Percentiles rank a stretch among this genome's conserved stretches.
Conservation (phyloP, 2,329 filamentous ascomycete genomes). For the Akanthomyces uredinophilus region DNA sequence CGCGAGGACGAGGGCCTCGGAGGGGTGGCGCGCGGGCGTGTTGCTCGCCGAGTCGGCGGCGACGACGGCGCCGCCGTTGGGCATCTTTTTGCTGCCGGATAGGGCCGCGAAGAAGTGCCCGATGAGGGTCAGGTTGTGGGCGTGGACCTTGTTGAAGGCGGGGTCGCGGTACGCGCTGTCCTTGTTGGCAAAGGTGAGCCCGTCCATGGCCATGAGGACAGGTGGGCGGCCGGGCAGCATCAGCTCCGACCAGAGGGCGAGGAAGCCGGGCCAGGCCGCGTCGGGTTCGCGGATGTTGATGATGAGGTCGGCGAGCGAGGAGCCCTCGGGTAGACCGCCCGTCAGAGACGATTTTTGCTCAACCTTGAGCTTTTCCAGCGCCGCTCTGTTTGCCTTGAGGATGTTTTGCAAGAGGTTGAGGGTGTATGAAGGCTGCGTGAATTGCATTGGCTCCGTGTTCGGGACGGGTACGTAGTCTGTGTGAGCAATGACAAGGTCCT, state of each 20-base stretch:
- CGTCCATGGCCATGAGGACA: constrained; percentile 73
- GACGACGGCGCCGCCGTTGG: constrained; percentile 74
- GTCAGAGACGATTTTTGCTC: constrained; percentile 39
- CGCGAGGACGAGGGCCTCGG: constrained; percentile 63
- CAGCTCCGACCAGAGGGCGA: constrained; percentile 77
- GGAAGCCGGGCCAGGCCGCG: constrained; percentile 73
- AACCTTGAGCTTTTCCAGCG: constrained; percentile 52
- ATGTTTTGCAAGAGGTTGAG: constrained; percentile 70
- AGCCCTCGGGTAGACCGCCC: constrained; percentile 45
- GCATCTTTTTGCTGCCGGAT: constrained; percentile 49
- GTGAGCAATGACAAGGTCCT: constrained; percentile 74
- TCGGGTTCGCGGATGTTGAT: constrained; percentile 70
- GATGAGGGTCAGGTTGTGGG: constrained; percentile 76
- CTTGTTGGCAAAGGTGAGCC: constrained; percentile 75
- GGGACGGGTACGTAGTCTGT: constrained; percentile 74
- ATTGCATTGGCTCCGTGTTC: constrained; percentile 53
- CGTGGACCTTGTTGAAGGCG: constrained; percentile 70
- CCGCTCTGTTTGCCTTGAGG: constrained; percentile 61
- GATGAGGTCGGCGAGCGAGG: constrained; percentile 63
- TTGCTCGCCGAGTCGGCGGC: constrained; percentile 72
- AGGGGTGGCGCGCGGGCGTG: constrained; percentile 50
- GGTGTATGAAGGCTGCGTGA: constrained; percentile 74
- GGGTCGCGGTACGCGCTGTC: constrained; percentile 69
- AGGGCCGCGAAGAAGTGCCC: constrained; percentile 71
- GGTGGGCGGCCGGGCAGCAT: constrained; percentile 45